These are phyloP conservation scores for Golubevia pallescens DNA, from an alignment of 1,284 basidiomycete species.

Conservation along the genomic window DNA sequence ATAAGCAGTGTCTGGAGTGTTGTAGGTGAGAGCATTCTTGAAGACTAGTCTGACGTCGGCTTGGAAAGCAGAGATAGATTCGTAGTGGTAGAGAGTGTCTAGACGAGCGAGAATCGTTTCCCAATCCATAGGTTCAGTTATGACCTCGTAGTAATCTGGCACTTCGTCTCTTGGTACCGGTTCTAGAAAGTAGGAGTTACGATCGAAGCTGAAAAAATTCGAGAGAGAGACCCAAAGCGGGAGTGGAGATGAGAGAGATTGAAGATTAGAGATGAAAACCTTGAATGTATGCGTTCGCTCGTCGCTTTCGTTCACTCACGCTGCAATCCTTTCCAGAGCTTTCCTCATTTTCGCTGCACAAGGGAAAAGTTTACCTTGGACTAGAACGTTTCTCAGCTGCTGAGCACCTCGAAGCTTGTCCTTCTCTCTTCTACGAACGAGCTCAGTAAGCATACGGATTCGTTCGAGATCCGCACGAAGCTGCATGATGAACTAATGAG, in stretches of 20 bases:
- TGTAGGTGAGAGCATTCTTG: conserved; percentile 1
- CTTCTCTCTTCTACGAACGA: conserved; percentile 80
- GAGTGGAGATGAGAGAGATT: conserved; percentile 18
- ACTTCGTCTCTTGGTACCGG: conserved; percentile 73
- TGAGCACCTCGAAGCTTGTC: conserved; percentile 80
- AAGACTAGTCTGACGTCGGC: background rate
- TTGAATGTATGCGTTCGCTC: background rate
- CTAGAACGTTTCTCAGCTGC: conserved; percentile 72
- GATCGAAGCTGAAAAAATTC: conserved; percentile 27
- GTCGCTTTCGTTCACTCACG: background rate
- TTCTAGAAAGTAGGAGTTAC: conserved; percentile 33
- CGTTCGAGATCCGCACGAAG: conserved; percentile 79
- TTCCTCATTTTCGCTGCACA: background rate
- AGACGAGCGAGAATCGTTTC: conserved; percentile 68
- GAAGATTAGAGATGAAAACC: background rate
- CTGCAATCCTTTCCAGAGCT: background rate
- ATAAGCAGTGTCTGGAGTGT: conserved; percentile 1
- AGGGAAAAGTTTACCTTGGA: conserved; percentile 74
- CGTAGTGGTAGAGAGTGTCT: too few species aligned
- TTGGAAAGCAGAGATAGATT: background rate
- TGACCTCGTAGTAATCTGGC: conserved; percentile 88
- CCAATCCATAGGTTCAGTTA: conserved; percentile 91
- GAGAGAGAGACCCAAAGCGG: conserved; percentile 14
- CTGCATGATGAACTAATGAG: conserved; percentile 66
- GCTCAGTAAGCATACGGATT: conserved; percentile 75